Percentiles rank a stretch among this genome's conserved stretches.
These are phyloP conservation scores for Blakeslea trispora DNA, from an alignment of 371 early-diverging fungal species.

Conservation along the genomic window DNA sequence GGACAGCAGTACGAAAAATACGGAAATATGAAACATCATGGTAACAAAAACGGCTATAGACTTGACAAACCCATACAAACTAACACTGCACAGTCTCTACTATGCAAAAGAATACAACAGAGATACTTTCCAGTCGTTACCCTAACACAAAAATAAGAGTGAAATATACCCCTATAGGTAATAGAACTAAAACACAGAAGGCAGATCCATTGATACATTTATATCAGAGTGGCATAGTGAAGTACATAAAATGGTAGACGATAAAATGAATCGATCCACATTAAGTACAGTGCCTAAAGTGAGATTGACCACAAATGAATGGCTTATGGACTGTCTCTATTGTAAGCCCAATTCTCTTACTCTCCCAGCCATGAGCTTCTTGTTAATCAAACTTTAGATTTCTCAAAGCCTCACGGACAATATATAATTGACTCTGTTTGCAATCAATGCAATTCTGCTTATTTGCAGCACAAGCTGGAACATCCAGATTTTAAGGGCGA, in stretches of 20 bases:
- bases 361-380: too few species aligned
- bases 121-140: slow-evolving; percentile 53
- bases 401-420: slow-evolving; percentile 52
- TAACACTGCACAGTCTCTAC: slow-evolving; percentile 18
- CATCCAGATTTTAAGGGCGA: slow-evolving; percentile 62
- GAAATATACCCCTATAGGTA: slow-evolving; percentile 56
- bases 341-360: slow-evolving; percentile 25
- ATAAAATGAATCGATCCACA: slow-evolving; percentile 41
- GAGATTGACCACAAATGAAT: slow-evolving; percentile 49
- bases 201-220: too few species aligned
- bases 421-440: slow-evolving; percentile 58
- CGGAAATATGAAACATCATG: slow-evolving; percentile 57
- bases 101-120: slow-evolving; percentile 54
- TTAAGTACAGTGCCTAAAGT: slow-evolving; percentile 54
- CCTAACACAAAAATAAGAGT: slow-evolving; percentile 39
- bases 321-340: slow-evolving; percentile 46
- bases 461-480: slow-evolving; percentile 43
- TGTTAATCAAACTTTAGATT: too few species aligned
- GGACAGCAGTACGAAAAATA: slow-evolving; percentile 61
- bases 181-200: not conserved
- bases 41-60: slow-evolving; percentile 15
- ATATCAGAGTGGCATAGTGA: slow-evolving; percentile 62
- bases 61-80: not conserved
- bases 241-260: slow-evolving; percentile 54
- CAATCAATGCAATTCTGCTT: slow-evolving; percentile 54